Base-by-base conservation (phyloP, 2,329 filamentous ascomycete genomes). In the Septoria petroselini region DNA sequence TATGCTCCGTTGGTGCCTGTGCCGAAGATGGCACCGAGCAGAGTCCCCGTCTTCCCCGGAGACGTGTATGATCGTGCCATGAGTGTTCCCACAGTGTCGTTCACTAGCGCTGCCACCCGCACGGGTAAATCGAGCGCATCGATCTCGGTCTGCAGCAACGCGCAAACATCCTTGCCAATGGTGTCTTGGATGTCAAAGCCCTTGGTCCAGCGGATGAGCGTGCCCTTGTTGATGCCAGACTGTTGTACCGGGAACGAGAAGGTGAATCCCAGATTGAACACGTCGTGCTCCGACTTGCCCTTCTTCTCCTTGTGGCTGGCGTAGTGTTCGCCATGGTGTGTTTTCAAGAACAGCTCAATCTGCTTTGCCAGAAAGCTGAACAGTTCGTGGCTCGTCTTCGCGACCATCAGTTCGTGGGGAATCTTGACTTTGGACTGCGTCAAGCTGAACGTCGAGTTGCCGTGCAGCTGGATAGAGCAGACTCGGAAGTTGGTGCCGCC, bases 401-500 rank as follows among this genome's bases (percentile, higher is more conserved):
- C 88, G 27, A 86, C 80, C 93, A 97, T 97, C 66, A 97, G 77
- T 59, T 91, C 81, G 59, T 83, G 85, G 6, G 93, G 93, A 50
- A 98, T 94, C 54, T 90, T 81, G 50, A 94, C 86, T 73, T 97
- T 97, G 72, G 83, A 88, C 74, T 89, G 94, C 45, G 86, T 94
- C 62, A 97, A 81, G 70, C 88, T 88, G 76, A 96, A 97, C 50
- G 90, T 96, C 62, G 86, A 91, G 73, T 97, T 89, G 65, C 93
- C 93, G 68, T 95, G 91, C 54, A 98, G 78, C 62, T 88, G 81
- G 65, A 98, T 86, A 35, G 91, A 96, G 75, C 93, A 98, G 65
- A 98, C 93, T 62, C 93, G 86, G 73, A 97, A 95, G 75, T 98
- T 98, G 58, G 93, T 98, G 63, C 93, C 93, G 55, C 93, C 93